Conservation (phyloP, 2,329 filamentous ascomycete genomes). For the Aspergillus glaucus region DNA sequence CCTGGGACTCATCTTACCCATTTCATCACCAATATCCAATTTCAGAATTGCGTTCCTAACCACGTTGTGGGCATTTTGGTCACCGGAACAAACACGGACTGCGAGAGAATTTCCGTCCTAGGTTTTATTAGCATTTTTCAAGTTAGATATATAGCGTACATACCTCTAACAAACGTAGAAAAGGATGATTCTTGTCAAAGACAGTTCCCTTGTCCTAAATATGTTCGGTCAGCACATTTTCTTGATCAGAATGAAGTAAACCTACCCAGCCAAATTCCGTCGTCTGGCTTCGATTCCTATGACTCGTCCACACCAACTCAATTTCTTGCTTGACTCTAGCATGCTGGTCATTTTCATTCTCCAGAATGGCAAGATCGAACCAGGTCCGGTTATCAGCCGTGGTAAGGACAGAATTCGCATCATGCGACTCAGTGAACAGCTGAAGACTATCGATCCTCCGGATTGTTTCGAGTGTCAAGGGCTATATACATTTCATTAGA, state of each 20-base stretch:
- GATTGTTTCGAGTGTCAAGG: background rate
- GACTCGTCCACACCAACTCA: constrained; percentile 5
- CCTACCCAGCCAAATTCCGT: constrained; percentile 2
- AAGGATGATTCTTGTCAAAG: background rate
- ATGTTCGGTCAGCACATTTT: too few relatives aligned
- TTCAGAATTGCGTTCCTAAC: background rate
- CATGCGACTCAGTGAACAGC: background rate
- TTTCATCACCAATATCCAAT: background rate
- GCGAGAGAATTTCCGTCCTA: background rate
- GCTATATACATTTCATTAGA: background rate
- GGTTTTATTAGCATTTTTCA: too few relatives aligned
- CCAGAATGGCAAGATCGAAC: constrained; percentile 5
- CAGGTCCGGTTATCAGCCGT: constrained; percentile 5
- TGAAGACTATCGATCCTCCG: background rate
- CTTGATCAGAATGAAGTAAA: too few relatives aligned
- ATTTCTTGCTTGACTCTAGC: constrained; percentile 1
- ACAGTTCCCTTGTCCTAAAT: background rate
- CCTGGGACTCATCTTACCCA: background rate
- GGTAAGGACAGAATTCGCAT: background rate
- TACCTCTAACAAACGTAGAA: background rate
- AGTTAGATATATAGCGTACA: too few relatives aligned
- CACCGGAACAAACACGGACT: background rate
- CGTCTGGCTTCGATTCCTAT: constrained; percentile 2
- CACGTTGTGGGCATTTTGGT: background rate
- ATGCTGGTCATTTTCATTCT: constrained; percentile 1